phyloP scores from a whole-genome alignment of 345 rosid species.

The Isatis tinctoria region DNA sequence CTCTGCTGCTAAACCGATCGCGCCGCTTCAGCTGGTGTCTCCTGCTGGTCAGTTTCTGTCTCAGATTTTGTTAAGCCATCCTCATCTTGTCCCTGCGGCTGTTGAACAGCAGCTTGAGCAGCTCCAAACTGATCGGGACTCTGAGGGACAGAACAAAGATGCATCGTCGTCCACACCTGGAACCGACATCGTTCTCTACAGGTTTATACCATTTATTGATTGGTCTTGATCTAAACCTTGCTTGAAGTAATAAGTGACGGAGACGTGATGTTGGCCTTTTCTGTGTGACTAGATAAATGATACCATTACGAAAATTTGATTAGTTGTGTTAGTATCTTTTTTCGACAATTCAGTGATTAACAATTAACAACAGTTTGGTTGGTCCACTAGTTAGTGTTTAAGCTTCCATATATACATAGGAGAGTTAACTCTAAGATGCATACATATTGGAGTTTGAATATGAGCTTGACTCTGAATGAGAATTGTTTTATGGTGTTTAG shows the following conservation, averaged over 20 bases:
- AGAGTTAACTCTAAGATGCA: neutral
- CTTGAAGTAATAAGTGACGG: neutral
- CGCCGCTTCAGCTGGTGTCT: constrained; percentile 83
- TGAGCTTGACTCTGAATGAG: neutral
- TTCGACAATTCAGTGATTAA: neutral
- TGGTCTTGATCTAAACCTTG: neutral
- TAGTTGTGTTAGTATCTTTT: neutral
- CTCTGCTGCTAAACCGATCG: constrained; percentile 54
- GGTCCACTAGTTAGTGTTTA: neutral
- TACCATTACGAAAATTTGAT: neutral
- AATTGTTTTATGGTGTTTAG: constrained; percentile 32
- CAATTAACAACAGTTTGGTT: neutral
- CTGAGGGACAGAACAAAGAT: constrained; percentile 56
- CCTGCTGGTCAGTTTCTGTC: constrained; percentile 90
- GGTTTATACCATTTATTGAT: constrained; percentile 39
- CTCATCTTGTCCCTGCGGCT: constrained; percentile 94
- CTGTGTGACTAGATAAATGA: neutral
- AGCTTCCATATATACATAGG: neutral
- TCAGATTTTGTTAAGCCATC: constrained; percentile 79
- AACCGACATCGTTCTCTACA: constrained; percentile 75
- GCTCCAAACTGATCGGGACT: constrained; percentile 81
- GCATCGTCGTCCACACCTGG: constrained; percentile 61
- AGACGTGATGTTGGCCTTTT: neutral
- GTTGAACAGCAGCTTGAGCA: constrained; percentile 96
- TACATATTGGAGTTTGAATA: neutral